A percentile compares a stretch with the other conserved stretches of the same genome.
phyloP scores from a whole-genome alignment of 148 eudicot genomes.

The Pharnaceum exiguum region DNA sequence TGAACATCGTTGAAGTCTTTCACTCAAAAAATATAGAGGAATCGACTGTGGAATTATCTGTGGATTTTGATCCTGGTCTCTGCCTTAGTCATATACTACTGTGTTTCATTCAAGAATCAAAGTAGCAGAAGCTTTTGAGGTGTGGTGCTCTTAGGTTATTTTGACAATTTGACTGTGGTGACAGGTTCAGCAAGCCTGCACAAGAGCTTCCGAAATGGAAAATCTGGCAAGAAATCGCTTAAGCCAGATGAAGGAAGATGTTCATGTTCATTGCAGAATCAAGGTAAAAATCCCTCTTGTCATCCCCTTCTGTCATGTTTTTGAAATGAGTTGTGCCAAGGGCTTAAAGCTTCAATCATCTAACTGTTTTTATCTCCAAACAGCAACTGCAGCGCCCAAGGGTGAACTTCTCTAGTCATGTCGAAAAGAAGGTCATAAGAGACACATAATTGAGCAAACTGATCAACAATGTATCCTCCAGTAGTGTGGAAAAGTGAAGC shows the following conservation, averaged over 20 bases:
- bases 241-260: conserved; percentile 50
- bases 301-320: background rate
- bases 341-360: background rate
- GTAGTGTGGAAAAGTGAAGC: background rate
- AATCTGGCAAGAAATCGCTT: conserved; percentile 29
- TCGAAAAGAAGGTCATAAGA: conserved; percentile 15
- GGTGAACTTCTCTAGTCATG: conserved; percentile 41
- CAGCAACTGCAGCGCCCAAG: conserved; percentile 51
- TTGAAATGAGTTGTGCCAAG: background rate
- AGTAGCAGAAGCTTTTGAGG: too few relatives aligned
- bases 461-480: background rate
- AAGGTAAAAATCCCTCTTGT: conserved; percentile 30
- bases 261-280: conserved; percentile 48
- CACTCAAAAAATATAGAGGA: too few relatives aligned
- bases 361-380: conserved; percentile 1
- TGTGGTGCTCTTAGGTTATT: background rate
- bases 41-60: too few relatives aligned
- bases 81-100: too few relatives aligned
- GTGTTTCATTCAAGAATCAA: too few relatives aligned
- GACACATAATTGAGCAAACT: conserved; percentile 2
- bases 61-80: too few relatives aligned
- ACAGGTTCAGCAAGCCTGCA: conserved; percentile 45
- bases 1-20: too few relatives aligned
- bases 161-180: background rate
- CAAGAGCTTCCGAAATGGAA: conserved; percentile 38